Base-by-base conservation (phyloP, 306 rosid genomes). In the Pyrus bretschneideri region DNA sequence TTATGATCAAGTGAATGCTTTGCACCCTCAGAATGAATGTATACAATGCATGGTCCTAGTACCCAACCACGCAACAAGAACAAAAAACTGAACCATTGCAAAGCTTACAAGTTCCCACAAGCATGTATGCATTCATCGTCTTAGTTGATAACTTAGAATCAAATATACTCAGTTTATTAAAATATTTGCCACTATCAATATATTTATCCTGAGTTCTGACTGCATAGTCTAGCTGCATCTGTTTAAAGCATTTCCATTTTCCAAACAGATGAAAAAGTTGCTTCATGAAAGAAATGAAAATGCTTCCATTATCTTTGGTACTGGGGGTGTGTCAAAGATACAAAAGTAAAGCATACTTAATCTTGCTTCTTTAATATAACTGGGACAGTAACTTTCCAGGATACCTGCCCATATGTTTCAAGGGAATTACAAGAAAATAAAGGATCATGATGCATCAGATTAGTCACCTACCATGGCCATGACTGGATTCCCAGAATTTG, bases 401-500 rank as follows among this genome's bases (percentile, higher is more conserved):
- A 64, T n/a, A 57, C 66, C 9, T 23, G 54, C 40, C 27, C 75
- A 71, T 22, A 59, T 22, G 69, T 22, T 73, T 10, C 44, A 12
- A 44, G 70, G 46, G 9, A 62, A 7, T 29, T 62, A 45, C 12
- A 62, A n/a, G 42, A 58, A 62, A 29, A 62, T 18, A 62, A 19
- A 74, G 42, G 55, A 58, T 66, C 76, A 72, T 15, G 45, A 66
- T 76, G 72, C 79, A 85, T 74, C 69, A 57, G 19, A 83, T 69
- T 70, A 73, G 85, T 70, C 83, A 85, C 90, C 78, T 86, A 96
- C 99, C 98, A 96, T 79, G 74, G 99, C 85, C 99, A 92, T 96
- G 80, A 92, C 98, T 58, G 98, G 99, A 88, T 92, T 96, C 85
- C 91, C 96, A 79, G 99, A 96, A 85, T 90, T 96, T 33, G 93